These are phyloP conservation scores for Epicoccum sorghinum DNA, from an alignment of 2,329 filamentous ascomycete genomes.

Conservation along the genomic window DNA sequence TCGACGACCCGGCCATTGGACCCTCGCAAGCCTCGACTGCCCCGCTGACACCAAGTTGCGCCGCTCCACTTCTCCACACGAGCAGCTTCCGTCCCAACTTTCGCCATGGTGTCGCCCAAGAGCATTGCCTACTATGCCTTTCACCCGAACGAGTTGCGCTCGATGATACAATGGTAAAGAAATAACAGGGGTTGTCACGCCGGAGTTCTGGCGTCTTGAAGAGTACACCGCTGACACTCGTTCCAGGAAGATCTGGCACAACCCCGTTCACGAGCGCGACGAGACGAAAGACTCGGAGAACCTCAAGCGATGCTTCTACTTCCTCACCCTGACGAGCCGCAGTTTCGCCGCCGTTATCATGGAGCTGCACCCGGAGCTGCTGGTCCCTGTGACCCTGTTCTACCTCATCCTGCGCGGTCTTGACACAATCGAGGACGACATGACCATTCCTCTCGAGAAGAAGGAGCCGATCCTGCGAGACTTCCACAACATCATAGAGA, in stretches of 20 bases:
- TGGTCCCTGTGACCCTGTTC: slow-evolving; percentile 88
- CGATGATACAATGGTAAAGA: slow-evolving; percentile 86
- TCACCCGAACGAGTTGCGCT: slow-evolving; percentile 78
- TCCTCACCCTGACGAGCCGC: slow-evolving; percentile 85
- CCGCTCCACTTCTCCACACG: slow-evolving; percentile 10
- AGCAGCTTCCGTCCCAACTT: slow-evolving; percentile 20
- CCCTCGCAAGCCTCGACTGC: slow-evolving; percentile 1
- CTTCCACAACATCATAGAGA: slow-evolving; percentile 78
- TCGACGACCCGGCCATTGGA: slow-evolving; percentile 11
- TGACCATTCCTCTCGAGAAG: slow-evolving; percentile 79
- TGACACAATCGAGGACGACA: slow-evolving; percentile 99
- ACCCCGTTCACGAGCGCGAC: slow-evolving; percentile 86
- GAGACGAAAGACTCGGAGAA: slow-evolving; percentile 74
- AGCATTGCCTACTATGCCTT: slow-evolving; percentile 72
- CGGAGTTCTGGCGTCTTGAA: too few relatives aligned
- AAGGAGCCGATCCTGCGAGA: slow-evolving; percentile 87
- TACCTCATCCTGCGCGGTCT: slow-evolving; percentile 91
- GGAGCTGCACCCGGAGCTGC: slow-evolving; percentile 91
- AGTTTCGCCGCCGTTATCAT: slow-evolving; percentile 94
- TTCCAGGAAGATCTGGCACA: slow-evolving; percentile 94
- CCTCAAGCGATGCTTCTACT: slow-evolving; percentile 82
- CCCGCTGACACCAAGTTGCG: slow-evolving; percentile 10
- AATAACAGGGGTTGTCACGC: slow-evolving; percentile 13
- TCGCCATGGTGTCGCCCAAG: slow-evolving; percentile 44
- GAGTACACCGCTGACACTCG: slow-evolving; percentile 14